Evolutionary conservation across 1,139 yeast species (phyloP), one percentile per base, ranked within the genome.

Genomic region (Saccharomyces pastorianus): DNA sequence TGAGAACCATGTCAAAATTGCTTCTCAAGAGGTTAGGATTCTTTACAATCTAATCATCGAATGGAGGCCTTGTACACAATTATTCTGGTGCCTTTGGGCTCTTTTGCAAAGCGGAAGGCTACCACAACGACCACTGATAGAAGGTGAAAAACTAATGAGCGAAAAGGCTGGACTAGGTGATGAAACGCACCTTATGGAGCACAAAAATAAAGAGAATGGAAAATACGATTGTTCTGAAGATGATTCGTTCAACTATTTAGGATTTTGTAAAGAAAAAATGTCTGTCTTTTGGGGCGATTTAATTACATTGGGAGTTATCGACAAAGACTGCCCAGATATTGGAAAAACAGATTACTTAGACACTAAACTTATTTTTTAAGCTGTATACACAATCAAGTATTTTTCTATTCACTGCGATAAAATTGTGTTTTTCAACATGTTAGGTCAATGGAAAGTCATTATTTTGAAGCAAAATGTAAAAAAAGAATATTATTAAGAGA

Each of bases 51-150:
- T 88, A 59, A 77, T 84, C 47, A 73, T 81, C 6, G 75, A 76
- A 53, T 91, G 97, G 96, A 79, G 97, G 63, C 81, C 95, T 0
- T 75, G 88, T 0, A 91, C 83, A 20, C 85, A 85, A 53, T 76
- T 88, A 6, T 82, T 79, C 66, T 93, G 99, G 99, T 78, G 85
- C 20, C 68, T 90, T 27, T 93, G 99, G 99, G 98, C 96, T 0
- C 77, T 93, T 53, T 80, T 93, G 48, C 96, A 88, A 70, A 79
- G 80, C 63, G 87, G 86, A 34, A 38, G 17, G 44, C 44, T 38
- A 17, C 63, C 64, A 26, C 59, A 66, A 48, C 64, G 60, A 46
- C 64, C 54, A 9, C 62, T 52, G 7, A 57, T 51, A 34, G 61
- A 61, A 29, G 60, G 59, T 48, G 53, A 62, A 31, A 68, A 61